Evolutionary conservation across 257 asterid genomes (phyloP).

Genomic region (Scutellaria minor): DNA sequence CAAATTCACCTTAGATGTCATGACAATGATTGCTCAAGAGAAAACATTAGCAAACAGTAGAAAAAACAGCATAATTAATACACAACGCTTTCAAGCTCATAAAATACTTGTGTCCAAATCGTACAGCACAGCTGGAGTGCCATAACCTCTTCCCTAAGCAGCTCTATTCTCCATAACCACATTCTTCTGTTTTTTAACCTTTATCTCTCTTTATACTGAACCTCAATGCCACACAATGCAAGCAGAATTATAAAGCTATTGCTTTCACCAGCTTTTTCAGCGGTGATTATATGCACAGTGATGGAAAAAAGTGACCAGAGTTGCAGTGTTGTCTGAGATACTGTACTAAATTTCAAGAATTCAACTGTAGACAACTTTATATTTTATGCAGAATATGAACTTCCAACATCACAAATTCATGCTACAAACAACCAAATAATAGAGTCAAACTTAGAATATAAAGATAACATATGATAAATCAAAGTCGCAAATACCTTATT

Average conservation of each 20-base stretch:
- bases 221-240: slow-evolving; percentile 38
- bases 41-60: slow-evolving; percentile 45
- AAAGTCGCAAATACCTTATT: slow-evolving; percentile 49
- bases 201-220: slow-evolving; percentile 31
- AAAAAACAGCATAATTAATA: slow-evolving; percentile 48
- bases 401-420: slow-evolving; percentile 33
- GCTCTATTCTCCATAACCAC: slow-evolving; percentile 38
- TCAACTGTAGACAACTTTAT: slow-evolving; percentile 36
- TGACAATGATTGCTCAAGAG: slow-evolving; percentile 55
- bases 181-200: slow-evolving; percentile 31
- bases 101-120: slow-evolving; percentile 43
- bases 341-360: slow-evolving; percentile 34
- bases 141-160: slow-evolving; percentile 47
- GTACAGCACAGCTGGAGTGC: slow-evolving; percentile 63
- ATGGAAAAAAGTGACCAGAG: slow-evolving; percentile 28
- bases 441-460: not conserved
- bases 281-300: slow-evolving; percentile 34
- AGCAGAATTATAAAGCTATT: slow-evolving; percentile 31
- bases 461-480: slow-evolving; percentile 17
- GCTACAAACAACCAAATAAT: slow-evolving; percentile 1
- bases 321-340: slow-evolving; percentile 28
- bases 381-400: slow-evolving; percentile 55
- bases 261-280: slow-evolving; percentile 53
- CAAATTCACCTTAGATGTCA: slow-evolving; percentile 32
- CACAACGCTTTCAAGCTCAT: slow-evolving; percentile 45